Conservation (phyloP, 164 flowering plant species). For the Platanus orientalis region DNA sequence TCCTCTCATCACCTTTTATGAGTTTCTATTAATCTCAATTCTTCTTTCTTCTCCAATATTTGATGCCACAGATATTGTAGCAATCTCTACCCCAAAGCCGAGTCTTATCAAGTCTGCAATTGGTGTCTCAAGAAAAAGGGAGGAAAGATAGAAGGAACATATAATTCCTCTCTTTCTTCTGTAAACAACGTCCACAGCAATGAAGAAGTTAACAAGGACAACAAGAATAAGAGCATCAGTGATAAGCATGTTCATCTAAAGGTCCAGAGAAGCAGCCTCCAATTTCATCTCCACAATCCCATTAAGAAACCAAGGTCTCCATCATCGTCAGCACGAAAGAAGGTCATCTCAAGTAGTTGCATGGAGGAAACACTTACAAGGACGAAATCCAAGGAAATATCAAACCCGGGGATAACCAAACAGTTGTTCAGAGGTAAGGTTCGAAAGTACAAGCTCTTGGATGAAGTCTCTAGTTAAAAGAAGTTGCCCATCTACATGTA, state of each 20-base stretch:
- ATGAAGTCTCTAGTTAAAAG: constrained; percentile 23
- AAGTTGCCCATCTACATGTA: no score
- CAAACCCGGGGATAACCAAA: constrained; percentile 2
- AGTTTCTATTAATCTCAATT: neutral
- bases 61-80: constrained; percentile 27
- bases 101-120: constrained; percentile 23
- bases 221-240: neutral
- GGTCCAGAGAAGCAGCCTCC: constrained; percentile 9
- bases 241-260: neutral
- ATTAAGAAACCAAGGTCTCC: constrained; percentile 12
- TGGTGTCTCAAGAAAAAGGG: constrained; percentile 27
- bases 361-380: constrained; percentile 12
- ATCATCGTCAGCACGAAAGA: neutral
- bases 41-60: neutral
- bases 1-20: neutral
- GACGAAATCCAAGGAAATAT: constrained; percentile 24
- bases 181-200: neutral
- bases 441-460: constrained; percentile 27
- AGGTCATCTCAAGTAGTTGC: neutral
- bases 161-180: constrained; percentile 1
- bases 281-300: constrained; percentile 12
- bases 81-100: constrained; percentile 30
- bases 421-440: constrained; percentile 27
- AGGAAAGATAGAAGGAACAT: constrained; percentile 7
- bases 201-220: neutral